Percentiles rank a stretch among this genome's conserved stretches.
Evolutionary conservation across 306 rosid genomes (phyloP).

Genomic region (Malus sylvestris): DNA sequence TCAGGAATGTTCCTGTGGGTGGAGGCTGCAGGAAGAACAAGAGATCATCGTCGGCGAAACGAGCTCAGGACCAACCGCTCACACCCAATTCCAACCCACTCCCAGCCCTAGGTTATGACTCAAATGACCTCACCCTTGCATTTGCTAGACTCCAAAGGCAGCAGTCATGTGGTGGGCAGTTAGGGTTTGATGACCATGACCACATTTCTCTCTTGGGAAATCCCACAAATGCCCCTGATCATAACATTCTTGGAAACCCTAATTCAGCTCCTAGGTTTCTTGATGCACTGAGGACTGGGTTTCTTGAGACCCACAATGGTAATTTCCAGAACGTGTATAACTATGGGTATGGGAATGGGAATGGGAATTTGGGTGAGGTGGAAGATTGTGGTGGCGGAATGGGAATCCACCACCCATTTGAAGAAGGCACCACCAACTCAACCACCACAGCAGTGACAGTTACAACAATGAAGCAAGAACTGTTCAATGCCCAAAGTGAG

Average conservation of each 20-base stretch:
- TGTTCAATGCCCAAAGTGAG: slow-evolving; percentile 23
- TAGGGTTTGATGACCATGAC: slow-evolving; percentile 52
- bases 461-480: slow-evolving; percentile 80
- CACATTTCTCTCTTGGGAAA: slow-evolving; percentile 43
- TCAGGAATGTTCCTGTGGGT: slow-evolving; percentile 96
- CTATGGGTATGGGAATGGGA: slow-evolving; percentile 52
- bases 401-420: slow-evolving; percentile 33
- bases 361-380: slow-evolving; percentile 43
- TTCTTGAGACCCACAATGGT: slow-evolving; percentile 33
- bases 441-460: slow-evolving; percentile 56
- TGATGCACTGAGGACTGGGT: slow-evolving; percentile 54
- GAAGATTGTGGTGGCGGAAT: slow-evolving; percentile 42
- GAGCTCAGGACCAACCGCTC: slow-evolving; percentile 54
- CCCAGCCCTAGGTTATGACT: slow-evolving; percentile 46
- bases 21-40: slow-evolving; percentile 98
- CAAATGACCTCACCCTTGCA: slow-evolving; percentile 71
- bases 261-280: slow-evolving; percentile 34
- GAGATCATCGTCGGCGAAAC: slow-evolving; percentile 48
- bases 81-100: slow-evolving; percentile 36
- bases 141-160: slow-evolving; percentile 68
- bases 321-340: slow-evolving; percentile 36
- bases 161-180: slow-evolving; percentile 48
- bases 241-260: slow-evolving; percentile 25
- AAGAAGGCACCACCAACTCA: slow-evolving; percentile 46
- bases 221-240: slow-evolving; percentile 18